These are phyloP conservation scores for Fomitopsis pinicola DNA, from an alignment of 1,284 basidiomycete species.

Conservation along the genomic window DNA sequence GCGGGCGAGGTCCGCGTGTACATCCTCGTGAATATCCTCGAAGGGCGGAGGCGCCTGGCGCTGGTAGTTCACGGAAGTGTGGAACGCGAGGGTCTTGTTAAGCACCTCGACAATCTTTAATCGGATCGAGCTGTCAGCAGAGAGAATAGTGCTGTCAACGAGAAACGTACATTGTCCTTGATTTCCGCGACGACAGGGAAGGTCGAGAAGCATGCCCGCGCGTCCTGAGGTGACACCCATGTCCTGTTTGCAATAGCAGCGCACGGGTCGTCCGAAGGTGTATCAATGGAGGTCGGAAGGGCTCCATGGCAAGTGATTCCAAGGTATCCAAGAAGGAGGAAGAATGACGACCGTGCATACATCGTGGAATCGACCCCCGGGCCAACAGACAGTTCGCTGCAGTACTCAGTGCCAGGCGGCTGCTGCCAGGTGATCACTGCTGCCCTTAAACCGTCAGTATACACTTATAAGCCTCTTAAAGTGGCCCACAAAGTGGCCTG, in stretches of 20 bases:
- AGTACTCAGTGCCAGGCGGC: too few relatives aligned
- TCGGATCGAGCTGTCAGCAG: slow-evolving; percentile 2
- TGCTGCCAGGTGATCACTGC: too few relatives aligned
- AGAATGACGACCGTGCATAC: not conserved
- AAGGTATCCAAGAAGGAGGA: not conserved
- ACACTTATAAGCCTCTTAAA: too few relatives aligned
- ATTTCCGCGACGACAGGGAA: slow-evolving; percentile 39
- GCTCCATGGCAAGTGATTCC: not conserved
- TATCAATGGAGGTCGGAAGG: not conserved
- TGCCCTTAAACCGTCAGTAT: too few relatives aligned
- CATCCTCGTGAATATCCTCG: slow-evolving; percentile 51
- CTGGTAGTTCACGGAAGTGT: slow-evolving; percentile 57
- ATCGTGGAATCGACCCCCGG: not conserved
- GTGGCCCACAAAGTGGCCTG: too few relatives aligned
- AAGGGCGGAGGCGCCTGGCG: slow-evolving; percentile 50
- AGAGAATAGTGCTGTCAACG: slow-evolving; percentile 1
- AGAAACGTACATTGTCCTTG: slow-evolving; percentile 42
- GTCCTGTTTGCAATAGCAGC: slow-evolving; percentile 44
- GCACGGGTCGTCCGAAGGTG: slow-evolving; percentile 37
- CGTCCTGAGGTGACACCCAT: slow-evolving; percentile 49
- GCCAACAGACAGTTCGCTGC: too few relatives aligned
- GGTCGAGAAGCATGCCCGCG: slow-evolving; percentile 45
- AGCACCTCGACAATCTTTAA: slow-evolving; percentile 47
- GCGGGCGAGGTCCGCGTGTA: slow-evolving; percentile 44
- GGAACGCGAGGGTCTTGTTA: slow-evolving; percentile 55